phyloP scores from a whole-genome alignment of 2,329 filamentous ascomycete genomes.

The Plectosphaerella plurivora region DNA sequence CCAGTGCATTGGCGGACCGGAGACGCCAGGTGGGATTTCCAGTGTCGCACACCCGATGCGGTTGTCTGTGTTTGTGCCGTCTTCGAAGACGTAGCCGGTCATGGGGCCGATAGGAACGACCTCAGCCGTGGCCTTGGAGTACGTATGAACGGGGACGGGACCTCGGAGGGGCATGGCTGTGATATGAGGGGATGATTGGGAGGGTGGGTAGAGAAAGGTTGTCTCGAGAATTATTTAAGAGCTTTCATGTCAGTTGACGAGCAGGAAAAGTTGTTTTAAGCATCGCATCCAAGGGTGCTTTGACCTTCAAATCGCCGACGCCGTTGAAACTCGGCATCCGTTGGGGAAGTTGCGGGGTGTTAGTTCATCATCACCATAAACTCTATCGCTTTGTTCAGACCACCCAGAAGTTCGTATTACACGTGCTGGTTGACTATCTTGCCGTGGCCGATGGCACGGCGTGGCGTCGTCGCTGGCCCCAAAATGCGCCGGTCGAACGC shows the following conservation, averaged over 20 bases:
- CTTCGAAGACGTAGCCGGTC: conserved; percentile 28
- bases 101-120: conserved; percentile 24
- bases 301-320: neutral
- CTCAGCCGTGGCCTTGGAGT: conserved; percentile 23
- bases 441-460: too few relatives aligned
- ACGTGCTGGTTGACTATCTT: too few relatives aligned
- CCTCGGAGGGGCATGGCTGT: conserved; percentile 26
- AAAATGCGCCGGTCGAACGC: too few relatives aligned
- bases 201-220: too few relatives aligned
- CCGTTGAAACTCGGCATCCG: neutral
- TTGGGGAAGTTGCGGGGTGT: neutral
- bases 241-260: too few relatives aligned
- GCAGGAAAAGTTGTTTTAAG: too few relatives aligned
- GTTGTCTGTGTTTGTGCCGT: conserved; percentile 27
- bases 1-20: conserved; percentile 31
- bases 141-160: conserved; percentile 21
- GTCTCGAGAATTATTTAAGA: too few relatives aligned
- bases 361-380: too few relatives aligned
- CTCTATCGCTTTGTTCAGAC: too few relatives aligned
- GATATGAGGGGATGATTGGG: neutral
- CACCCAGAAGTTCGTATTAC: too few relatives aligned
- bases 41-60: conserved; percentile 25
- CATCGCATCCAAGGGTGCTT: neutral
- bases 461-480: too few relatives aligned
- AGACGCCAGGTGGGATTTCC: conserved; percentile 22